phyloP scores from a whole-genome alignment of 1,139 yeast species.

The Sugiyamaella sp. region DNA sequence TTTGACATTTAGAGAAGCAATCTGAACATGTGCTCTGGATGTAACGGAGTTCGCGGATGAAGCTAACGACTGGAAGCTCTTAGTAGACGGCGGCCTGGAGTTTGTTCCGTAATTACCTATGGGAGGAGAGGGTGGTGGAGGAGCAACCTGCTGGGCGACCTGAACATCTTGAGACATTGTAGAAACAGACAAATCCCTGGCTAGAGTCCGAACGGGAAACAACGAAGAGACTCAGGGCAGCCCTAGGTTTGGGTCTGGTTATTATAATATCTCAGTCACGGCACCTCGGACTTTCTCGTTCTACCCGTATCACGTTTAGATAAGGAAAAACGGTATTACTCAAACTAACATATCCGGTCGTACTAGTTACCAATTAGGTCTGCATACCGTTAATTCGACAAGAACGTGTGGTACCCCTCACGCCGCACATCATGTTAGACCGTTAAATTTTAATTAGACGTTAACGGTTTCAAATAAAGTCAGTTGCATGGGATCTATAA shows the following conservation, averaged over 20 bases:
- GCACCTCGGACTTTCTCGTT: neutral
- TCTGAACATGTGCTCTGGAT: slow-evolving; percentile 11
- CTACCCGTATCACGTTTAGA: neutral
- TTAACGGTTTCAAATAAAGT: neutral
- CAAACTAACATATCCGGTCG: neutral
- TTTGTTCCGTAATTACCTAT: neutral
- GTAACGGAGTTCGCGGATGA: slow-evolving; percentile 10
- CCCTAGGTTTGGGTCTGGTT: neutral
- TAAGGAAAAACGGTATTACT: neutral
- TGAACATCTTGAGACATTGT: neutral
- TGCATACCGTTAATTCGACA: slow-evolving; percentile 3
- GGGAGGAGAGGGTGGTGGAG: slow-evolving; percentile 4
- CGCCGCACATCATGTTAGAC: slow-evolving; percentile 1
- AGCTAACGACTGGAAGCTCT: slow-evolving; percentile 10
- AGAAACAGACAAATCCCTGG: neutral
- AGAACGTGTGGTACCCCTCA: neutral
- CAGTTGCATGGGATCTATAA: neutral
- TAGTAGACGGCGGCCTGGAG: slow-evolving; percentile 9
- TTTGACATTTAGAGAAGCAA: slow-evolving; percentile 15
- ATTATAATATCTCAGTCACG: neutral
- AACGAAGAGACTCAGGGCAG: neutral
- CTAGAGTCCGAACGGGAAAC: neutral
- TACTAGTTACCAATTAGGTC: slow-evolving; percentile 2
- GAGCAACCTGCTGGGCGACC: slow-evolving; percentile 1
- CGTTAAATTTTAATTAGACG: neutral